Evolutionary conservation across 371 early-diverging fungal species (phyloP), one percentile per base, ranked within the genome.

Genomic region (Actinomortierella wolfii): DNA sequence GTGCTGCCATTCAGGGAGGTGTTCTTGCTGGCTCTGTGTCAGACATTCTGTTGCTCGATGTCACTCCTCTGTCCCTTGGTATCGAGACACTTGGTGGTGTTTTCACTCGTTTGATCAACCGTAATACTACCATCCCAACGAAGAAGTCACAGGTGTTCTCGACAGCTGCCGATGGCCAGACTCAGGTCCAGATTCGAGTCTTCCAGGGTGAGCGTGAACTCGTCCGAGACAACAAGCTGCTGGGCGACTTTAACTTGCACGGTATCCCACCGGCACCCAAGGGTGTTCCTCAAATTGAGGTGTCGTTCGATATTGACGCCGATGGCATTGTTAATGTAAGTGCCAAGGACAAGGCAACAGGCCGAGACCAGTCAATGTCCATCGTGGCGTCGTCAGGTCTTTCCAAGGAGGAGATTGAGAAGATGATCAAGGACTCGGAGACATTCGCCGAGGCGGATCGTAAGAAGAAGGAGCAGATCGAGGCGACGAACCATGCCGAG

Each of bases 141-240:
- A 99, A 98, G 85, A 97, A 98, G 83, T 90, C 95, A n/a, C 98
- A 99, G 80, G 89, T 91, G 55, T 99, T 99, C 90, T 97, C 99
- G 56, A 99, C 99, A 20, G 98, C 99, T 13, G 98, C 98, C 53
- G 99, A 99, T 80, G 96, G 97, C 24, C 99, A 99, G 81, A 96
- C 97, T 26, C 93, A 94, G 59, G 99, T 99, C 56, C 93, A 95
- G 63, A 96, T 99, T 76, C 92, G 89, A 78, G 96, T 99, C 41
- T 99, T 90, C 91, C 99, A 99, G 81, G 99, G 99, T 66, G 99
- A 99, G 86, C 93, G 99, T 83, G 94, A 97, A 77, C 85, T 98
- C 41, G 94, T 93, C 53, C 86, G 89, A 54, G 97, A 99, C 85
- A 99, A 99, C 89, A 97, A 98, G 83, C 82, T 96, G 41, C 83